phyloP scores from a whole-genome alignment of 1,284 basidiomycete genomes.

The Leccinum holopus region DNA sequence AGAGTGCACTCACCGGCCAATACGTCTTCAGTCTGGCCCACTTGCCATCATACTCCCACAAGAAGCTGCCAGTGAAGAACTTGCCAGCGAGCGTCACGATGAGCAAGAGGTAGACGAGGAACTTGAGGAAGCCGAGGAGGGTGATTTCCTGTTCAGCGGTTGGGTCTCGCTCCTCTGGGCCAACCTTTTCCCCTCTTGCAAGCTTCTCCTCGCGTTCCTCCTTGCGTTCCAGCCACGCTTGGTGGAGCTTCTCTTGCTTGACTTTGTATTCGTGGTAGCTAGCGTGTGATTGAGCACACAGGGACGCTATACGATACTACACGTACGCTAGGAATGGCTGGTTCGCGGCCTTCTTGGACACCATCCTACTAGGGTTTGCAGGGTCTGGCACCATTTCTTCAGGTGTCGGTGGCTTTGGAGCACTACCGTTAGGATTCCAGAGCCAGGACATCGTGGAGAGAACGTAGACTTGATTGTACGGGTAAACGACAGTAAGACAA shows the following conservation, averaged over 20 bases:
- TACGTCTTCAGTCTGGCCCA: conserved; percentile 58
- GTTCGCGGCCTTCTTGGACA: conserved; percentile 76
- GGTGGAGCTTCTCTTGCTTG: conserved; percentile 58
- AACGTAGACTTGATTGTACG: background rate
- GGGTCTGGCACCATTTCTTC: conserved; percentile 49
- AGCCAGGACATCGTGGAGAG: conserved; percentile 34
- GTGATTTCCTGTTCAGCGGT: conserved; percentile 67
- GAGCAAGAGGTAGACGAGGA: conserved; percentile 56
- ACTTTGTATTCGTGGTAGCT: conserved; percentile 72
- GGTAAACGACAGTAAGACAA: background rate
- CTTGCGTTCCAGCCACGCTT: conserved; percentile 68
- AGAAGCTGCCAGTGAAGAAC: conserved; percentile 77
- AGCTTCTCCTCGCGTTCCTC: conserved; percentile 70
- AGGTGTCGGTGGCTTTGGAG: conserved; percentile 15
- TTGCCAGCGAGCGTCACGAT: conserved; percentile 63
- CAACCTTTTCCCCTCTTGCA: conserved; percentile 69
- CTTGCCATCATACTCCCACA: conserved; percentile 73
- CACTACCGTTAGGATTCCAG: conserved; percentile 28
- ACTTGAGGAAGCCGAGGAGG: conserved; percentile 63
- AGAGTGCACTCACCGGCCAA: conserved; percentile 51
- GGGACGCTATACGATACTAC: background rate
- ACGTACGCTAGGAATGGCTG: conserved; percentile 78
- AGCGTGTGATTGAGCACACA: conserved; percentile 15
- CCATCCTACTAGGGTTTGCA: conserved; percentile 57
- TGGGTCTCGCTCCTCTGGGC: conserved; percentile 69